Conservation (phyloP, 306 rosid genomes). For the Argentina anserina region DNA sequence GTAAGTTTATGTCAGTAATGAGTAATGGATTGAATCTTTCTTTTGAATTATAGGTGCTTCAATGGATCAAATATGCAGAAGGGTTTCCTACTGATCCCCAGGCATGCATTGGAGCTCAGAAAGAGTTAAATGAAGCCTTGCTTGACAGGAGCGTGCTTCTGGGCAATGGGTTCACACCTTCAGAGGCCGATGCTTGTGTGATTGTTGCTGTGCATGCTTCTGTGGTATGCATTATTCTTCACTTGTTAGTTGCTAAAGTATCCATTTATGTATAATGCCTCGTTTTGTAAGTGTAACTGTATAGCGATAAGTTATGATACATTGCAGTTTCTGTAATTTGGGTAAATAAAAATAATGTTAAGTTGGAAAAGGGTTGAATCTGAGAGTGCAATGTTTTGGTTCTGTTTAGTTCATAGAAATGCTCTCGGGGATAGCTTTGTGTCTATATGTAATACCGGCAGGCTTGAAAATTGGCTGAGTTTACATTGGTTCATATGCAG, state of each 20-base stretch:
- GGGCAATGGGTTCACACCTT: slow-evolving; percentile 67
- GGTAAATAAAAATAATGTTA: too few species aligned
- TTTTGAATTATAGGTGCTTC: slow-evolving; percentile 41
- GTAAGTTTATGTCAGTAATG: neutral
- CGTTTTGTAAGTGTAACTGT: too few species aligned
- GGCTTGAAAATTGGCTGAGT: slow-evolving; percentile 19
- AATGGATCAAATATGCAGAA: slow-evolving; percentile 75
- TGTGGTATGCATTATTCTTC: slow-evolving; percentile 48
- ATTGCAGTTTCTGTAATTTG: neutral
- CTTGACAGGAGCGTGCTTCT: slow-evolving; percentile 58
- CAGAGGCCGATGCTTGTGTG: slow-evolving; percentile 73
- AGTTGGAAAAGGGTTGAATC: neutral
- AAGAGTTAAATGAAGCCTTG: slow-evolving; percentile 56
- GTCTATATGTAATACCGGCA: neutral
- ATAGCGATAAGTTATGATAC: too few species aligned
- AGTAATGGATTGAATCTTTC: neutral
- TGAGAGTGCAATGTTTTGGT: neutral
- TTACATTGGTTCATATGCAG: slow-evolving; percentile 52
- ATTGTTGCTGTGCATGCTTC: slow-evolving; percentile 67
- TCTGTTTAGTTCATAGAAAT: neutral
- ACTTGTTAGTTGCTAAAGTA: neutral
- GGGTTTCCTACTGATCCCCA: slow-evolving; percentile 49
- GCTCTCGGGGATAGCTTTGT: neutral
- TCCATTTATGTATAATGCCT: neutral
- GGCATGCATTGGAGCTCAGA: slow-evolving; percentile 52